Evolutionary conservation across 352 stramenopile species (phyloP), one percentile per base, ranked within the genome.

Genomic region (Phytophthora pluvialis): DNA sequence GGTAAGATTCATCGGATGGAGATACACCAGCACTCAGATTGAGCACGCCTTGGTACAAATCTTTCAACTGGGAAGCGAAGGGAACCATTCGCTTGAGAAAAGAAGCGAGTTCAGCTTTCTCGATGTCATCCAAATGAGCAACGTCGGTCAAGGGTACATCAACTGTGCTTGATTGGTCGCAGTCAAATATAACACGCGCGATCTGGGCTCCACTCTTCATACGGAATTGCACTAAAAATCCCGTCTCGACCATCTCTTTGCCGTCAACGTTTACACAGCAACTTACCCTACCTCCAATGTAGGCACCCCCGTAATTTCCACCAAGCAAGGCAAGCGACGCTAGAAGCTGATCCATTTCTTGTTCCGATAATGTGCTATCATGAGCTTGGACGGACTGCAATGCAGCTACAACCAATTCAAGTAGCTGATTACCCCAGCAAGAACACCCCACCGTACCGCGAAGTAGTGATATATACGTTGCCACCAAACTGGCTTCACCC

Each of bases 211-310:
- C 72, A 46, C 72, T 67, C 32, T 80, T 77, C 25, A 88, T 51
- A 9, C 65, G 60, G 39, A 88, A 81, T 9, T 86, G 72, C 7
- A 91, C 63, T 10, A 93, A 35, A 59, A 81, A 91, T 4, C 86
- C 86, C 0, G 71, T 89, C 52, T 94, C 86, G 21, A 90, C 74
- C 11, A 86, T 81, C 28, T 90, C 83, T 57, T 89, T 94, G 2
- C 72, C 80, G 32, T 94, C 83, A 25, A 92, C 83, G 15, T 81
- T 93, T 26, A 90, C 83, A 46, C 80, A 88, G 51, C 82, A 91
- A 9, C 76, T 85, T 2, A 93, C 80, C n/a, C 83, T 73, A 9
- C 75, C 79, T 46, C 82, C 81, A 13, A 91, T 62, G 45, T 67
- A 74, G 11, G 78, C 66, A 15, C 80, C 81, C 26, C 70, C 51